Conservation (phyloP, 306 rosid species). For the Herpetospermum pedunculosum region DNA sequence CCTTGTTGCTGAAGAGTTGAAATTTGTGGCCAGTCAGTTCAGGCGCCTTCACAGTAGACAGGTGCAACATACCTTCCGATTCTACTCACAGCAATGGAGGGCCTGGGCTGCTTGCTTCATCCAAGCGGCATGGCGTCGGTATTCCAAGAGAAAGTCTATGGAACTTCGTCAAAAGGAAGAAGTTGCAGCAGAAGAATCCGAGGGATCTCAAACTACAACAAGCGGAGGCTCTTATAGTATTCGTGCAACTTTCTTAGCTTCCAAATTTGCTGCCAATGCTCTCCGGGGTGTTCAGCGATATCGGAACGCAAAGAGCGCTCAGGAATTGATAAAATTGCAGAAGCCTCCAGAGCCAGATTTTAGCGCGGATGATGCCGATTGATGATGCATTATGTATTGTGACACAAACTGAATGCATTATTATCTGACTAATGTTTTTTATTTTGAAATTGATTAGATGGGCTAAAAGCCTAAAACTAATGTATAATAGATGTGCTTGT, state of each 20-base stretch:
- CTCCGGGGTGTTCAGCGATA: conserved; percentile 85
- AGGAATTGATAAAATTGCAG: conserved; percentile 73
- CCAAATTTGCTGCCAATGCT: conserved; percentile 88
- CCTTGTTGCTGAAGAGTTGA: conserved; percentile 75
- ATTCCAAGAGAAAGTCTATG: conserved; percentile 64
- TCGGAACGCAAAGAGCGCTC: conserved; percentile 65
- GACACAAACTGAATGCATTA: background rate
- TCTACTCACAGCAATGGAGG: conserved; percentile 97
- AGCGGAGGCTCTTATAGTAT: conserved; percentile 61
- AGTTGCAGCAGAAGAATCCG: conserved; percentile 32
- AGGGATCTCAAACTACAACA: conserved; percentile 27
- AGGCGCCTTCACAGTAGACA: conserved; percentile 97
- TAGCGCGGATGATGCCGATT: conserved; percentile 70
- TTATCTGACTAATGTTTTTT: background rate
- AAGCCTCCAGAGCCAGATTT: conserved; percentile 99
- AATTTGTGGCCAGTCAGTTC: conserved; percentile 93
- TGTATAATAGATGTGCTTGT: conserved; percentile 6
- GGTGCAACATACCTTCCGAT: conserved; percentile 96
- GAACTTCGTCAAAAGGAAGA: conserved; percentile 76
- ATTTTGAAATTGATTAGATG: background rate
- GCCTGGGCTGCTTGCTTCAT: conserved; percentile 99
- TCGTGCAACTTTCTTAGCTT: conserved; percentile 79
- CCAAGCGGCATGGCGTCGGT: conserved; percentile 99
- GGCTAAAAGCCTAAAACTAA: background rate
- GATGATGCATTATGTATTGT: conserved; percentile 14